phyloP scores from a whole-genome alignment of 768 basidiomycete species.

The Kwoniella shandongensis region DNA sequence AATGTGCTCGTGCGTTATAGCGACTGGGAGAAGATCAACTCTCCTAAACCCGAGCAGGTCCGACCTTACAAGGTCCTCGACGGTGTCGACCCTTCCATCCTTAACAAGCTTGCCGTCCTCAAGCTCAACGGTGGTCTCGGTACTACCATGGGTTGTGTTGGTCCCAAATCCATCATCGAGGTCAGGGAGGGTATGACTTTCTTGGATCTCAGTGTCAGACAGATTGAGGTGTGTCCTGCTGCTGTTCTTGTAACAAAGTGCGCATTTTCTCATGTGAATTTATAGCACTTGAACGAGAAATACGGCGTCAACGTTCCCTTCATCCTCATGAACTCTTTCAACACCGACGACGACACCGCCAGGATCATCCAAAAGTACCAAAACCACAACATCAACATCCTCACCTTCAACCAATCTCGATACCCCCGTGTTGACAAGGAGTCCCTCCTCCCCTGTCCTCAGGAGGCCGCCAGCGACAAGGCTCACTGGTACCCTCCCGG shows the following conservation, averaged over 20 bases:
- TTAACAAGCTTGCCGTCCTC: conserved; percentile 91
- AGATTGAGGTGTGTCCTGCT: conserved; percentile 67
- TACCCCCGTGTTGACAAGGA: conserved; percentile 93
- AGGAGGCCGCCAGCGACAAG: conserved; percentile 77
- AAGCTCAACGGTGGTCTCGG: conserved; percentile 94
- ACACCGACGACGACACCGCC: conserved; percentile 93
- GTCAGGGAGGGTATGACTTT: conserved; percentile 97
- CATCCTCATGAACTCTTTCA: conserved; percentile 98
- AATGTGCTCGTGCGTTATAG: conserved; percentile 55
- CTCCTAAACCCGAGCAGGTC: conserved; percentile 81
- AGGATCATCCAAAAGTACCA: conserved; percentile 95
- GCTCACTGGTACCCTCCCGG: conserved; percentile 94
- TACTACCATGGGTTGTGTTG: conserved; percentile 68
- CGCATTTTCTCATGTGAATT: background rate
- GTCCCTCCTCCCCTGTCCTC: conserved; percentile 78
- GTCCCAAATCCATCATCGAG: conserved; percentile 85
- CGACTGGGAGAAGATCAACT: conserved; percentile 85
- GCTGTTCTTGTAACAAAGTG: background rate
- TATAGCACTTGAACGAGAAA: conserved; percentile 76
- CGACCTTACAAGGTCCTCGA: conserved; percentile 75
- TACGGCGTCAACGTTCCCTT: conserved; percentile 87
- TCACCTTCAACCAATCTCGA: conserved; percentile 84
- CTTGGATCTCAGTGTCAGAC: conserved; percentile 88
- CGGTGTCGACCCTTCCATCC: conserved; percentile 63
- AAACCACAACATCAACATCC: conserved; percentile 90